Conservation (phyloP, 2,329 filamentous ascomycete species). For the Alternaria angustiovoidea region DNA sequence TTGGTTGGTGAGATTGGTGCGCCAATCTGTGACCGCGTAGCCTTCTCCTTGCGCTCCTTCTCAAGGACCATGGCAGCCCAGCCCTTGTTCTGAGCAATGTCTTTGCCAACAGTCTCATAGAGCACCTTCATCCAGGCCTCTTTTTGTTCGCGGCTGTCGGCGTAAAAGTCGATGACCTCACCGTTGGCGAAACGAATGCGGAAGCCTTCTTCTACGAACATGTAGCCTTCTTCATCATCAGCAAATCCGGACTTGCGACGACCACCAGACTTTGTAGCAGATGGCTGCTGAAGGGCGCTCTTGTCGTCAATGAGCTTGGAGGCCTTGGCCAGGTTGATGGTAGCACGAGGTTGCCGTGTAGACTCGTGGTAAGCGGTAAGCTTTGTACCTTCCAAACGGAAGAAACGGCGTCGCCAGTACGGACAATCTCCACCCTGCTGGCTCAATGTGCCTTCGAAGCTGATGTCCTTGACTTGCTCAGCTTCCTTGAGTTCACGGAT, state of each 20-base stretch:
- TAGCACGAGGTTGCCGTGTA: slow-evolving; percentile 92
- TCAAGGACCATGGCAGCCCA: slow-evolving; percentile 69
- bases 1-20: slow-evolving; percentile 34
- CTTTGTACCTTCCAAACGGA: slow-evolving; percentile 89
- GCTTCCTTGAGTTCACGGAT: slow-evolving; percentile 92
- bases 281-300: slow-evolving; percentile 80
- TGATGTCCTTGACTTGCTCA: slow-evolving; percentile 78
- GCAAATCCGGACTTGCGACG: slow-evolving; percentile 94
- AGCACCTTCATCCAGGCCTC: slow-evolving; percentile 94
- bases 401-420: slow-evolving; percentile 98
- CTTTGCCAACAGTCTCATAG: slow-evolving; percentile 71
- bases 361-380: slow-evolving; percentile 96
- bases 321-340: slow-evolving; percentile 94
- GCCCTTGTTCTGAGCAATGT: slow-evolving; percentile 59
- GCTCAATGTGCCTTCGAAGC: slow-evolving; percentile 88
- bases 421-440: slow-evolving; percentile 98
- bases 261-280: slow-evolving; percentile 75
- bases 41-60: slow-evolving; percentile 51
- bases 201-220: slow-evolving; percentile 99
- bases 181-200: slow-evolving; percentile 98
- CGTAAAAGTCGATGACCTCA: slow-evolving; percentile 98
- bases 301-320: slow-evolving; percentile 94
- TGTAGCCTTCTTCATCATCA: slow-evolving; percentile 98
- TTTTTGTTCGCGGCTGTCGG: slow-evolving; percentile 86
- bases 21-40: slow-evolving; percentile 30